Conservation (phyloP, 1,139 yeast species). For the Sugiyamaella xylanicola region DNA sequence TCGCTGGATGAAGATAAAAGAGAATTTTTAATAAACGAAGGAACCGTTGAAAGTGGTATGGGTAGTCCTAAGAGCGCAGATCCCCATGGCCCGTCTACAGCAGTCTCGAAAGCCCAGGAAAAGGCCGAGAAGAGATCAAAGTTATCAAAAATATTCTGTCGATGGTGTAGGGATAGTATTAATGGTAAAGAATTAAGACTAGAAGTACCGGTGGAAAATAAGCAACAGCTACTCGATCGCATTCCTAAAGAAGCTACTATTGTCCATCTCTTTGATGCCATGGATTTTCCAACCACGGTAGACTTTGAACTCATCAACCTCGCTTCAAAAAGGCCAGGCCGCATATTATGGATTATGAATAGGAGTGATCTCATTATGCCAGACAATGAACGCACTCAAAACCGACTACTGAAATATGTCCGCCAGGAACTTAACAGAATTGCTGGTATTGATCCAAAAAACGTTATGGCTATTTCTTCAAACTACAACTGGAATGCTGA, state of each 20-base stretch:
- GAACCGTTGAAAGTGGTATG: constrained; percentile 21
- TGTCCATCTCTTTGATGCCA: constrained; percentile 62
- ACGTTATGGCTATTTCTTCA: constrained; percentile 56
- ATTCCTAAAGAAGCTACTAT: constrained; percentile 56
- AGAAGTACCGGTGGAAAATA: constrained; percentile 26
- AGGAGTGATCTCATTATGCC: constrained; percentile 58
- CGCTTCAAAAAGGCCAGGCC: constrained; percentile 40
- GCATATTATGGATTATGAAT: constrained; percentile 56
- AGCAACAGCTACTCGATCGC: constrained; percentile 38
- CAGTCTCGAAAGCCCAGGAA: constrained; percentile 12
- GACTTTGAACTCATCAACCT: constrained; percentile 47
- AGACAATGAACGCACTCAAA: constrained; percentile 41
- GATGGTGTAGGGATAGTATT: constrained; percentile 27
- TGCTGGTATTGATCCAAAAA: constrained; percentile 45
- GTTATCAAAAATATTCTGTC: constrained; percentile 24
- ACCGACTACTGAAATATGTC: constrained; percentile 51
- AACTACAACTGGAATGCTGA: constrained; percentile 55
- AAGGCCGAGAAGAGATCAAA: constrained; percentile 23
- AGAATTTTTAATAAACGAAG: constrained; percentile 27
- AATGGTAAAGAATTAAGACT: constrained; percentile 22
- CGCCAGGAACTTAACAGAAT: constrained; percentile 48
- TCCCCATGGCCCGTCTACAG: constrained; percentile 19
- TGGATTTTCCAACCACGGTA: constrained; percentile 69
- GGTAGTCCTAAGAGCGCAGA: constrained; percentile 18
- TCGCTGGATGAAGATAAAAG: constrained; percentile 27